phyloP scores from a whole-genome alignment of 148 eudicot species.

The Vaccinium macrocarpon region DNA sequence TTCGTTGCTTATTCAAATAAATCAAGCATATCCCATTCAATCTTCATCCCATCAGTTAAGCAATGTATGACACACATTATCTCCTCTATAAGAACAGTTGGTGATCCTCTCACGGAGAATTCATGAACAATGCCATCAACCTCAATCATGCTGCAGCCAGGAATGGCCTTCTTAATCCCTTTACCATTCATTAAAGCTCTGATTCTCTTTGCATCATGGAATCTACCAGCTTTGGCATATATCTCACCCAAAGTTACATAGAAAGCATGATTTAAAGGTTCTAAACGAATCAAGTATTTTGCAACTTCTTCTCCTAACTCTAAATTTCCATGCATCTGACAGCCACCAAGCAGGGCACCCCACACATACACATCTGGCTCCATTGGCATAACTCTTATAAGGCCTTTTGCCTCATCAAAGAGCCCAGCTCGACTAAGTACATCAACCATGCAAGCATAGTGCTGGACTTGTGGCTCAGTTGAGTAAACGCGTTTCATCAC shows the following conservation, averaged over 20 bases:
- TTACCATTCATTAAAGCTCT: slow-evolving; percentile 56
- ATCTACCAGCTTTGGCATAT: slow-evolving; percentile 62
- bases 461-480: slow-evolving; percentile 60
- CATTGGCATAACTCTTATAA: slow-evolving; percentile 60
- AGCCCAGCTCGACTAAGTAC: slow-evolving; percentile 67
- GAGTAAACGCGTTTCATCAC: slow-evolving; percentile 43
- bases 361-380: slow-evolving; percentile 70
- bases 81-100: slow-evolving; percentile 41
- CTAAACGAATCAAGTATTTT: slow-evolving; percentile 47
- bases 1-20: neutral
- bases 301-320: slow-evolving; percentile 72
- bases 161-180: slow-evolving; percentile 50
- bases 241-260: slow-evolving; percentile 59
- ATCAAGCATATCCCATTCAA: neutral
- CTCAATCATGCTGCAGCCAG: slow-evolving; percentile 68
- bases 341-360: slow-evolving; percentile 80
- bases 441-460: slow-evolving; percentile 78
- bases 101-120: slow-evolving; percentile 67
- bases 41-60: slow-evolving; percentile 37
- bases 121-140: slow-evolving; percentile 58
- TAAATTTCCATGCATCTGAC: slow-evolving; percentile 63
- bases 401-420: slow-evolving; percentile 60
- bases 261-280: slow-evolving; percentile 65
- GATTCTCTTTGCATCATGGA: slow-evolving; percentile 45
- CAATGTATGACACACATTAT: slow-evolving; percentile 30